phyloP scores from a whole-genome alignment of 1,284 basidiomycete genomes.

The Phylloporus sp. region DNA sequence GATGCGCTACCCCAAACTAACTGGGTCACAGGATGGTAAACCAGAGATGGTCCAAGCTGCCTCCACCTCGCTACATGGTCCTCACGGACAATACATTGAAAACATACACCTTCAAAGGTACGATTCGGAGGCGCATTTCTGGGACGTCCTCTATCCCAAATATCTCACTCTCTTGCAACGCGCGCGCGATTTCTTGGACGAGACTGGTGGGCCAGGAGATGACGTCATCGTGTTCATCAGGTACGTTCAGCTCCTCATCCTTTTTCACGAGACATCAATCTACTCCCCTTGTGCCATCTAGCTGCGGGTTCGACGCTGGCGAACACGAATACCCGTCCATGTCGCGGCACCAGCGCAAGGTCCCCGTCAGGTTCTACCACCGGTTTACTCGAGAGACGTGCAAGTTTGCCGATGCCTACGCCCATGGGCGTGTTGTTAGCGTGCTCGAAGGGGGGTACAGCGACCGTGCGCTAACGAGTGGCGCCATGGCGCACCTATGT shows the following conservation, averaged over 20 bases:
- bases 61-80: constrained; percentile 77
- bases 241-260: constrained; percentile 42
- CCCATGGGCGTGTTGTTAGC: constrained; percentile 78
- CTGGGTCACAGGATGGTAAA: constrained; percentile 72
- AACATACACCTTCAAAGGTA: constrained; percentile 90
- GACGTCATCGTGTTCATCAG: constrained; percentile 87
- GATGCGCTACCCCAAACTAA: constrained; percentile 3
- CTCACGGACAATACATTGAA: constrained; percentile 90
- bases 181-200: constrained; percentile 74
- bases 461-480: constrained; percentile 85
- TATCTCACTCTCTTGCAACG: constrained; percentile 68
- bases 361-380: constrained; percentile 87
- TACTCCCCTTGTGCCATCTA: constrained; percentile 29
- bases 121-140: constrained; percentile 77
- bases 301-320: constrained; percentile 92
- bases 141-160: constrained; percentile 69
- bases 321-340: constrained; percentile 92
- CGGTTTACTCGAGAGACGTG: constrained; percentile 81
- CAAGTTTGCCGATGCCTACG: constrained; percentile 67
- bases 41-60: constrained; percentile 81
- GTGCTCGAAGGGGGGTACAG: constrained; percentile 96
- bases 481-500: constrained; percentile 76
- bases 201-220: constrained; percentile 66
- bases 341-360: constrained; percentile 91
- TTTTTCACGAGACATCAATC: neutral